Evolutionary conservation across 2,329 filamentous ascomycete species (phyloP), one percentile per base, ranked within the genome.

Genomic region (Aureobasidium sp.): DNA sequence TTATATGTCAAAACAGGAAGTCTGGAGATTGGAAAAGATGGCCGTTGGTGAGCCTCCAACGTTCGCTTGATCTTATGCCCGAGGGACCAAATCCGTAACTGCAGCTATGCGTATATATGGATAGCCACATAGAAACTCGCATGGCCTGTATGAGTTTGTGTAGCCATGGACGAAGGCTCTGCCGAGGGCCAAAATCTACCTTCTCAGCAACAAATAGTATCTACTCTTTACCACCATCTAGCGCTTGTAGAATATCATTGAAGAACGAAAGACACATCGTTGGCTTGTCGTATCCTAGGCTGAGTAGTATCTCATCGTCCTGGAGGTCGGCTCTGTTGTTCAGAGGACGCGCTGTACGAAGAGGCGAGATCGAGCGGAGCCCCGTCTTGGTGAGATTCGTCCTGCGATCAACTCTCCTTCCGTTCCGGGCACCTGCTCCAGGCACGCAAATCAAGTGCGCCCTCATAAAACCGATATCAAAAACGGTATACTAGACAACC

Each of bases 1-100:
- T 37, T 57, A n/a, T n/a, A 37, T 46, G 19, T 57, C 53, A 35
- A 35, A 37, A 46, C 19, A 46, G 53, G 53, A 35, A 57, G 53
- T 25, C 38, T 57, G 25, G 55, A 49, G 55, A 58, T 58, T 47
- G 23, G 43, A 37, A 23, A 40, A 40, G 35, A 40, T 40, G 43
- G 27, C 55, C 55, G 55, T 58, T 58, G 42, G 9, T 19, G 27
- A 25, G n/a, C 33, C 13, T 29, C 9, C 33, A 58, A 58, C 55
- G 55, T 40, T 31, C 43, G 43, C 43, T 19, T 49, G 21, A 17
- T 49, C 31, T 58, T 49, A 21, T 10, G 9, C 40, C 7, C 27
- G 13, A 31, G 13, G 7, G 27, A 42, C 37, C 27, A 33, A 31
- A 43, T 42, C 1, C 15, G 23, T 25, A 55, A 55, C 51, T 37